Evolutionary conservation across 2,329 filamentous ascomycete species (phyloP).

Genomic region (Domatiomyces catenatus): DNA sequence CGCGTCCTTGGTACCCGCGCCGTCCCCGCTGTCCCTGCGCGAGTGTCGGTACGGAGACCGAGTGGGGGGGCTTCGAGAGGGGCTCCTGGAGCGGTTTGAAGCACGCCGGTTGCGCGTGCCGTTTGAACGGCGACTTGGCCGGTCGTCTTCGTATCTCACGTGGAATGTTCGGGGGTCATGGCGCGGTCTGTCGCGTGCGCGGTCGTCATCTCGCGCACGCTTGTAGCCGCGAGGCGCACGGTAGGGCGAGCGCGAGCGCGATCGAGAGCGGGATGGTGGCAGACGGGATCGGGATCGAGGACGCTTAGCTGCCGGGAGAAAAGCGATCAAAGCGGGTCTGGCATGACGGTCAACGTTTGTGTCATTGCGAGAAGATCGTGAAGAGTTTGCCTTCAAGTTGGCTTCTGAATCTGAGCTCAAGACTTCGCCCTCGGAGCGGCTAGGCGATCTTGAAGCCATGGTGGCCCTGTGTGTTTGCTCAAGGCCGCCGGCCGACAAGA

Average conservation of each 20-base stretch:
- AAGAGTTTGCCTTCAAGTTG: conserved; percentile 63
- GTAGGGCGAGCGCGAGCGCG: conserved; percentile 29
- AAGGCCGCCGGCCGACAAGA: not conserved
- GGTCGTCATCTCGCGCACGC: conserved; percentile 27
- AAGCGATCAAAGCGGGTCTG: conserved; percentile 50
- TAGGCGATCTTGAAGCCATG: conserved; percentile 40
- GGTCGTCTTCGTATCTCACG: conserved; percentile 26
- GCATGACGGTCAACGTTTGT: conserved; percentile 80
- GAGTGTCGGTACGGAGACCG: conserved; percentile 29
- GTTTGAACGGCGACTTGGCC: conserved; percentile 24
- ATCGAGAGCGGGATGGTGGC: conserved; percentile 13
- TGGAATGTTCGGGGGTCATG: conserved; percentile 20
- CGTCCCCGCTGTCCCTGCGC: conserved; percentile 8
- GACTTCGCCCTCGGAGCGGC: conserved; percentile 79
- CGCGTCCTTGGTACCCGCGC: conserved; percentile 19
- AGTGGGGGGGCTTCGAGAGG: conserved; percentile 30
- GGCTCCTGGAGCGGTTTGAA: conserved; percentile 21
- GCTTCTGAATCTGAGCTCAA: conserved; percentile 52
- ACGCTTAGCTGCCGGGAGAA: conserved; percentile 13
- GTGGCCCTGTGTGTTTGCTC: conserved; percentile 10
- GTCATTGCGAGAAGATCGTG: conserved; percentile 59
- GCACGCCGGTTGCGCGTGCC: conserved; percentile 38
- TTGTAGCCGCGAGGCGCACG: conserved; percentile 27
- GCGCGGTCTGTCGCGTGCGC: conserved; percentile 20
- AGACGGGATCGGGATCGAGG: not conserved